phyloP scores from a whole-genome alignment of 2,329 filamentous ascomycete species.

The Purpureocillium takamizusanense region DNA sequence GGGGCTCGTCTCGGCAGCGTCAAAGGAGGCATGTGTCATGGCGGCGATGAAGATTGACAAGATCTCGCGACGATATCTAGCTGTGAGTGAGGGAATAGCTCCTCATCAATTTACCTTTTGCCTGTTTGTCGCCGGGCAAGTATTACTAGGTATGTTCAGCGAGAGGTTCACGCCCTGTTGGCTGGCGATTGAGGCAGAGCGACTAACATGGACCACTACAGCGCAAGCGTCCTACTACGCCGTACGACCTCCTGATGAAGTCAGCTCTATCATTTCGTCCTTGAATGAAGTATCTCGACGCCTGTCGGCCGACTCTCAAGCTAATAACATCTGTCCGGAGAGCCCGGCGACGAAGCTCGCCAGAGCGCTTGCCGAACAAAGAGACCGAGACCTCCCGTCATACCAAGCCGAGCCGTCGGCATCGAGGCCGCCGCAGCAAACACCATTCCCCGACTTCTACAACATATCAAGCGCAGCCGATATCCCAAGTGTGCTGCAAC shows the following conservation, averaged over 20 bases:
- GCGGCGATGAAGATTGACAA: slow-evolving; percentile 27
- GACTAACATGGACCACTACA: too few species aligned
- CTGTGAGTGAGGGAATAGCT: slow-evolving; percentile 2
- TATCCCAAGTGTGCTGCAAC: slow-evolving; percentile 4
- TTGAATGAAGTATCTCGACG: slow-evolving; percentile 25
- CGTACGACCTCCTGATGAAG: slow-evolving; percentile 20
- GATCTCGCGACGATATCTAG: slow-evolving; percentile 16
- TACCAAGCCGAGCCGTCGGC: background rate
- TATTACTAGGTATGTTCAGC: slow-evolving; percentile 12
- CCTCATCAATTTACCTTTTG: slow-evolving; percentile 31
- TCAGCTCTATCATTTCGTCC: slow-evolving; percentile 22
- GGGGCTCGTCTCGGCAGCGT: slow-evolving; percentile 10
- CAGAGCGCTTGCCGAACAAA: slow-evolving; percentile 10
- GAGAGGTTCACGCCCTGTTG: background rate
- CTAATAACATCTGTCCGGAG: background rate
- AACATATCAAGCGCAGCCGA: slow-evolving; percentile 2
- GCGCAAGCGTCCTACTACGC: slow-evolving; percentile 1
- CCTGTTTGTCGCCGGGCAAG: slow-evolving; percentile 22
- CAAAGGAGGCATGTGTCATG: slow-evolving; percentile 26
- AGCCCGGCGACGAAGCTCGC: slow-evolving; percentile 27
- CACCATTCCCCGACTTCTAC: background rate
- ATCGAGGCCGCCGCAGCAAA: background rate
- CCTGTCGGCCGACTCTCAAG: too few species aligned
- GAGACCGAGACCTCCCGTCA: background rate
- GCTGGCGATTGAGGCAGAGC: too few species aligned